phyloP scores from a whole-genome alignment of 2,329 filamentous ascomycete genomes.

The Colletotrichum sublineola region DNA sequence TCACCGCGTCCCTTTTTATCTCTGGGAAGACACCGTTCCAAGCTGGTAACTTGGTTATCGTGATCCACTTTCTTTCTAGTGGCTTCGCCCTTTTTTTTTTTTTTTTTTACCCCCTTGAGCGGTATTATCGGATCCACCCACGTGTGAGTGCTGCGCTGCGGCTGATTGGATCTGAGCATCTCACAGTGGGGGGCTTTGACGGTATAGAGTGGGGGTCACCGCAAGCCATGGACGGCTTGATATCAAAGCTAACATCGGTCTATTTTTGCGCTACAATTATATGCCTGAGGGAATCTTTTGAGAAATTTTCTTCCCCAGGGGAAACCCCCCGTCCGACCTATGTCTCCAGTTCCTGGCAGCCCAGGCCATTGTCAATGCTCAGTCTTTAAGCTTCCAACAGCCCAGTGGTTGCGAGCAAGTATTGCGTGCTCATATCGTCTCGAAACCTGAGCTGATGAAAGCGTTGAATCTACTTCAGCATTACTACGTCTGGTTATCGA shows the following conservation, averaged over 20 bases:
- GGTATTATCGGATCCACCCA: conserved; percentile 43
- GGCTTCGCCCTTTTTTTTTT: conserved; percentile 1
- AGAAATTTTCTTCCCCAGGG: conserved; percentile 32
- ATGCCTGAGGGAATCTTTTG: conserved; percentile 34
- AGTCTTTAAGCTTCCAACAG: background rate
- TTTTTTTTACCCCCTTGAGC: conserved; percentile 4
- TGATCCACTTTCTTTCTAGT: conserved; percentile 36
- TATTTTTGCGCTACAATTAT: background rate
- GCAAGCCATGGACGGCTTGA: conserved; percentile 41
- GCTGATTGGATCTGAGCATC: conserved; percentile 39
- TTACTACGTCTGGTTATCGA: background rate
- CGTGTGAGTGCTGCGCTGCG: conserved; percentile 39
- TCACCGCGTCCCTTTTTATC: conserved; percentile 41
- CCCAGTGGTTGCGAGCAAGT: background rate
- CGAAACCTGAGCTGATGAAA: background rate
- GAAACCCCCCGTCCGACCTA: conserved; percentile 8
- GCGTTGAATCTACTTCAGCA: background rate
- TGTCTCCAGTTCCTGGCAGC: background rate
- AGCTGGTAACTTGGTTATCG: conserved; percentile 27
- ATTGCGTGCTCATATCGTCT: background rate
- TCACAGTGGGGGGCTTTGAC: conserved; percentile 41
- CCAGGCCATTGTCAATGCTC: background rate
- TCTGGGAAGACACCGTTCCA: conserved; percentile 27
- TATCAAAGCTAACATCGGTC: conserved; percentile 40
- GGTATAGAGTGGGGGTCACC: conserved; percentile 42